Percentiles rank a stretch among this genome's conserved stretches.
These are phyloP conservation scores for Saccharomycopsis sp. DNA, from an alignment of 805 yeast species.

Conservation along the genomic window DNA sequence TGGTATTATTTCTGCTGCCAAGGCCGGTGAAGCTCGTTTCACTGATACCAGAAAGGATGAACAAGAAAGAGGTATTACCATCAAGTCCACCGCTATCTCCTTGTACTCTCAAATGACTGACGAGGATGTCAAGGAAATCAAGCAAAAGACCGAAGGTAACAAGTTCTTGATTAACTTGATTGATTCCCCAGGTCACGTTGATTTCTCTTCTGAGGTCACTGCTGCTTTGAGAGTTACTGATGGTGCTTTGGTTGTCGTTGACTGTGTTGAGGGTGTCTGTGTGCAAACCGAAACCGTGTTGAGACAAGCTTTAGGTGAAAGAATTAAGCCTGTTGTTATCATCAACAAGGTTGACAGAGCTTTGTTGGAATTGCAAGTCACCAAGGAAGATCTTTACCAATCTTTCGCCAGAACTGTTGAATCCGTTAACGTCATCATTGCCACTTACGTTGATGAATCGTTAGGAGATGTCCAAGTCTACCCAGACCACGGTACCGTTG, in stretches of 20 bases:
- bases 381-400: constrained; percentile 98
- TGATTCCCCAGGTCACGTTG: constrained; percentile 99
- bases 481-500: constrained; percentile 99
- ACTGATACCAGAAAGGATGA: constrained; percentile 99
- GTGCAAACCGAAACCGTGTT: constrained; percentile 99
- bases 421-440: constrained; percentile 96
- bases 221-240: constrained; percentile 99
- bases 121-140: constrained; percentile 81
- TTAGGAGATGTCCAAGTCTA: constrained; percentile 96
- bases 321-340: constrained; percentile 97
- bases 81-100: constrained; percentile 98
- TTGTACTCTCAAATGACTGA: constrained; percentile 83
- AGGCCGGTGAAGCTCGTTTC: constrained; percentile 99
- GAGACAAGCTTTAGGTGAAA: constrained; percentile 98
- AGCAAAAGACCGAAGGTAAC: constrained; percentile 83
- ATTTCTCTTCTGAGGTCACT: constrained; percentile 99
- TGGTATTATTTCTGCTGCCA: constrained; percentile 99
- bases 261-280: constrained; percentile 99
- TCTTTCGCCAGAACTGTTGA: constrained; percentile 98
- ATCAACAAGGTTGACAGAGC: constrained; percentile 99
- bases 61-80: constrained; percentile 99
- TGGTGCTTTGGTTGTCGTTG: constrained; percentile 99
- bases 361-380: constrained; percentile 94
- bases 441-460: constrained; percentile 85
- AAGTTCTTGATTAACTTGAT: constrained; percentile 95